phyloP scores from a whole-genome alignment of 2,329 filamentous ascomycete species.

The Colletotrichum euphorbiae region DNA sequence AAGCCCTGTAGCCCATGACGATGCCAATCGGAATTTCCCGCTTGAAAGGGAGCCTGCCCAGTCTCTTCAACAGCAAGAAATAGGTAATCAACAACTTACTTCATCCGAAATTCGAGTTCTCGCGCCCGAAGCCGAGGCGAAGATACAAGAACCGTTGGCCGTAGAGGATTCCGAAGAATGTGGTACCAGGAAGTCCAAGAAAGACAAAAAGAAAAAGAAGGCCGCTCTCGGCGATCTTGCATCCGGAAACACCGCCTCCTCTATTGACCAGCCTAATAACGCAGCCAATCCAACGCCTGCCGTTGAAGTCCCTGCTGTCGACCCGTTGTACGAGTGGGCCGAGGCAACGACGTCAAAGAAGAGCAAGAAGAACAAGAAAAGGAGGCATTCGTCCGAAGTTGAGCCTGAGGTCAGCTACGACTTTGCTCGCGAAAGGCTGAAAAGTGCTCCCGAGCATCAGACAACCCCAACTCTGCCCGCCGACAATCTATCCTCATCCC shows the following conservation, averaged over 20 bases:
- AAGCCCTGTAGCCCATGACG: too few relatives aligned
- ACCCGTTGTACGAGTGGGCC: neutral
- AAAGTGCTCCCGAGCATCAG: too few relatives aligned
- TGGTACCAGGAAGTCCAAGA: constrained; percentile 44
- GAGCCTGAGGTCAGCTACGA: constrained; percentile 9
- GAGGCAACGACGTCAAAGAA: constrained; percentile 43
- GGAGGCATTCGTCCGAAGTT: constrained; percentile 40
- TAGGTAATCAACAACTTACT: too few relatives aligned
- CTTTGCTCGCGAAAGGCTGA: too few relatives aligned
- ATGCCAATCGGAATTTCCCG: too few relatives aligned
- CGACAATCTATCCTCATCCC: too few relatives aligned
- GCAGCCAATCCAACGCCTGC: neutral
- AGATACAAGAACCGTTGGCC: neutral
- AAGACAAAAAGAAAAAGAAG: constrained; percentile 50
- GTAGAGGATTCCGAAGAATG: constrained; percentile 13
- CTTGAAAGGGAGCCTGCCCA: too few relatives aligned
- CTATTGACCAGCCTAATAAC: too few relatives aligned
- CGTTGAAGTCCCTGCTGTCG: neutral
- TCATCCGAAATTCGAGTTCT: neutral
- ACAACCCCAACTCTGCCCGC: too few relatives aligned
- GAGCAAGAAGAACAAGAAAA: constrained; percentile 50
- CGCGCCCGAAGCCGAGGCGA: neutral
- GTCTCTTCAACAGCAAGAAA: too few relatives aligned
- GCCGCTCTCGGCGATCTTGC: constrained; percentile 13
- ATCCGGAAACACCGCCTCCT: too few relatives aligned